A percentile compares a stretch with the other conserved stretches of the same genome.
phyloP scores from a whole-genome alignment of 2,329 filamentous ascomycete genomes.

The Gaeumannomyces tritici region DNA sequence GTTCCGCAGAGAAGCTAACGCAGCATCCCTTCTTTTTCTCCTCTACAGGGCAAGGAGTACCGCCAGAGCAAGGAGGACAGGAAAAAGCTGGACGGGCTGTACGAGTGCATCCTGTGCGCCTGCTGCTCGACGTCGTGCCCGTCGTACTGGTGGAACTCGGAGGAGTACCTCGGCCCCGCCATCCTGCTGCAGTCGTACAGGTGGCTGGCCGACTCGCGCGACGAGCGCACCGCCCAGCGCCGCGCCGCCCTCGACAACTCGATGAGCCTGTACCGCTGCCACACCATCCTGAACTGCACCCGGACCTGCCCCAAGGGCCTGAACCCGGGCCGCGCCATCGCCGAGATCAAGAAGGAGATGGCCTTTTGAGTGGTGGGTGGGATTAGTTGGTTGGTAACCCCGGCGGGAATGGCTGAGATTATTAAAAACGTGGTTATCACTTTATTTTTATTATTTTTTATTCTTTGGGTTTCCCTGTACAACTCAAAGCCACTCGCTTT shows the following conservation, averaged over 20 bases:
- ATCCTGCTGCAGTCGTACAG: conserved; percentile 96
- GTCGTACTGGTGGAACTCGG: conserved; percentile 99
- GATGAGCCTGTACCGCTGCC: conserved; percentile 98
- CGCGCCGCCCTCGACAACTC: conserved; percentile 92
- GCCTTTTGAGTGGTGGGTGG: conserved; percentile 39
- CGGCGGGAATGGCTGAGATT: too few species aligned
- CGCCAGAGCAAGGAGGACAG: conserved; percentile 86
- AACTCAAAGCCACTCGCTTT: too few species aligned
- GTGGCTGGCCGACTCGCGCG: conserved; percentile 91
- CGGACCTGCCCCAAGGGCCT: conserved; percentile 96
- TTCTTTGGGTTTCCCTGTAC: too few species aligned
- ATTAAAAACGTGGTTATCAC: too few species aligned
- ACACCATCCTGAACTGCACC: conserved; percentile 98
- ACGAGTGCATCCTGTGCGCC: conserved; percentile 98
- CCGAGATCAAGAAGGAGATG: conserved; percentile 98
- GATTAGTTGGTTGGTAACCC: too few species aligned
- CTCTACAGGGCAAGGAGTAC: conserved; percentile 72
- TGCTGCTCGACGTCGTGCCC: conserved; percentile 99
- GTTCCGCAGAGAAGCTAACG: too few species aligned
- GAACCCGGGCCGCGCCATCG: conserved; percentile 89
- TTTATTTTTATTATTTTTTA: too few species aligned
- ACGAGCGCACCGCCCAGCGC: conserved; percentile 80
- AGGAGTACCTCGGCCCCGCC: conserved; percentile 96
- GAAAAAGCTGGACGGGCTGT: conserved; percentile 93
- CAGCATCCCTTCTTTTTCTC: not conserved